Conservation (phyloP, 2,329 filamentous ascomycete genomes). For the Botrytis hyacinthi region DNA sequence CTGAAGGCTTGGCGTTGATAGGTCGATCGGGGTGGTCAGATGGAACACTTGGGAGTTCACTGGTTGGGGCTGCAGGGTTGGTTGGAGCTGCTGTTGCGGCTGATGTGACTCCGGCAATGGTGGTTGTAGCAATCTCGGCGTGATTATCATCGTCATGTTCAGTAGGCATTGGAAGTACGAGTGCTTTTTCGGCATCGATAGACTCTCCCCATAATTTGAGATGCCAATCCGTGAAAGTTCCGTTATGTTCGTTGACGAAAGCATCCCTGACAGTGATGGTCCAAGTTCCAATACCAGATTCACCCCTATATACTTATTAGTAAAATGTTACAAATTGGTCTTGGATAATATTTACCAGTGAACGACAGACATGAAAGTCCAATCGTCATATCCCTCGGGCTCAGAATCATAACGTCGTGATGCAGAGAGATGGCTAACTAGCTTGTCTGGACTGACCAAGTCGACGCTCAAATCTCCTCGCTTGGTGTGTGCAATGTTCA, state of each 20-base stretch:
- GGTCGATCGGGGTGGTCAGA: slow-evolving; percentile 66
- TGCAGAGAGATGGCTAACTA: slow-evolving; percentile 81
- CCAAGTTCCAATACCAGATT: slow-evolving; percentile 84
- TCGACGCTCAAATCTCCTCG: slow-evolving; percentile 93
- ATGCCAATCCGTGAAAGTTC: slow-evolving; percentile 86
- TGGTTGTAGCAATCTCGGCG: slow-evolving; percentile 64
- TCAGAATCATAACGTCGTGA: slow-evolving; percentile 68
- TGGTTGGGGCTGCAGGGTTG: slow-evolving; percentile 37
- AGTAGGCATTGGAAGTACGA: slow-evolving; percentile 74
- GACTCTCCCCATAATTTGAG: slow-evolving; percentile 91
- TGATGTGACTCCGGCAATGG: slow-evolving; percentile 46
- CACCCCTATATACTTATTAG: slow-evolving; percentile 63
- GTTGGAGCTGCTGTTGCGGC: slow-evolving; percentile 46
- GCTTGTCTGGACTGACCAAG: slow-evolving; percentile 75
- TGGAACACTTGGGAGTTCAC: slow-evolving; percentile 44
- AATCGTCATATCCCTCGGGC: slow-evolving; percentile 76
- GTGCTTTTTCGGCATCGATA: slow-evolving; percentile 72
- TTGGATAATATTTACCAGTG: slow-evolving; percentile 69
- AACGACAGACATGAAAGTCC: slow-evolving; percentile 98
- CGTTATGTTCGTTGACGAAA: slow-evolving; percentile 69
- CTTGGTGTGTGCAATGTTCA: slow-evolving; percentile 87
- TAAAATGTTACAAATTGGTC: slow-evolving; percentile 17
- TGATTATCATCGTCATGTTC: slow-evolving; percentile 83
- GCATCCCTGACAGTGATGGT: slow-evolving; percentile 87
- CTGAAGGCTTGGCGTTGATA: slow-evolving; percentile 43